Evolutionary conservation across 306 rosid genomes (phyloP).

Genomic region (Alnus glutinosa): DNA sequence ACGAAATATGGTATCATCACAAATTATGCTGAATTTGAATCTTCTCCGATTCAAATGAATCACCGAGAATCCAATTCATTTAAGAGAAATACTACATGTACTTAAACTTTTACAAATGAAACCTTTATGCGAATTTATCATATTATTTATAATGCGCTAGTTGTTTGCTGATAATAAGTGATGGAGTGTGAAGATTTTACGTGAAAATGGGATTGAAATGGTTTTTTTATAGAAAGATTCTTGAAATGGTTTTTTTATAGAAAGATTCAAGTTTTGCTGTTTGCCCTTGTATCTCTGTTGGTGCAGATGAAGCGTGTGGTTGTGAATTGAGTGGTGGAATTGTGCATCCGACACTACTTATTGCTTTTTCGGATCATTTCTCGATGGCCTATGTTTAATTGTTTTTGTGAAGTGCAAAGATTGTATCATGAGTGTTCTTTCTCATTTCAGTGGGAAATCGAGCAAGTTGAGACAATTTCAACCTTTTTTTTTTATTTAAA

Average conservation of each 20-base stretch:
- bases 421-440: too few species aligned
- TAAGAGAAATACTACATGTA: too few species aligned
- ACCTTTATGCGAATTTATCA: background rate
- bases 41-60: too few species aligned
- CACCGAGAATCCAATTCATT: too few species aligned
- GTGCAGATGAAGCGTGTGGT: background rate
- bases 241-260: conserved; percentile 19
- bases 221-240: conserved; percentile 7
- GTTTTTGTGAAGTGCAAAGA: conserved; percentile 14
- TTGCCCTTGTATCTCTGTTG: background rate
- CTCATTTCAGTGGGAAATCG: background rate
- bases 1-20: too few species aligned
- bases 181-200: conserved; percentile 20
- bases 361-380: conserved; percentile 14
- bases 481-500: background rate
- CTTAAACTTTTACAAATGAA: too few species aligned
- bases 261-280: background rate
- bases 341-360: conserved; percentile 25
- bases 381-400: conserved; percentile 20
- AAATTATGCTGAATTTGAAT: too few species aligned
- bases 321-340: conserved; percentile 18
- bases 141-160: background rate
- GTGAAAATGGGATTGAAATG: conserved; percentile 9
- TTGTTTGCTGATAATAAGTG: conserved; percentile 24
- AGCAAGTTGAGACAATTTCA: background rate